Percentiles rank a stretch among this genome's conserved stretches.
Conservation (phyloP, 148 eudicot genomes). For the Chenopodium album region DNA sequence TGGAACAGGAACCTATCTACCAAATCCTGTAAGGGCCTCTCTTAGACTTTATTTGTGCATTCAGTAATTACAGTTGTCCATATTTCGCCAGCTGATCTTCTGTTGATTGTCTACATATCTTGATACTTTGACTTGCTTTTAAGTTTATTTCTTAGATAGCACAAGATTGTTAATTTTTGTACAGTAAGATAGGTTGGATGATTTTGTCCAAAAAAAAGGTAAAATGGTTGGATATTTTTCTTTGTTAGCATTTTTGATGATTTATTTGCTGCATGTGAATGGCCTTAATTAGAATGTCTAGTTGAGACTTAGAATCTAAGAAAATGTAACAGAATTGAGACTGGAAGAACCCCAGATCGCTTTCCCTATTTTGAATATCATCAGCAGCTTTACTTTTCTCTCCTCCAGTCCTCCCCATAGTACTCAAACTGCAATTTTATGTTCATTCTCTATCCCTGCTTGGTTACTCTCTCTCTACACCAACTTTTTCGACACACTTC, state of each 20-base stretch:
- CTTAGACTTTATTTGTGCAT: not conserved
- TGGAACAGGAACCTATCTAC: slow-evolving; percentile 93
- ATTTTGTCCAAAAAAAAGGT: not conserved
- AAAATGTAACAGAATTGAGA: not conserved
- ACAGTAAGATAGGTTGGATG: not conserved
- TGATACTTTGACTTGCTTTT: not conserved
- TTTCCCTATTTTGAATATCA: not conserved
- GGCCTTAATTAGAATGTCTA: not conserved
- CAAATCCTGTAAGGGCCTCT: slow-evolving; percentile 65
- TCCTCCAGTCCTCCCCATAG: not conserved
- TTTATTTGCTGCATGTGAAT: not conserved
- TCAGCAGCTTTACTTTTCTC: not conserved
- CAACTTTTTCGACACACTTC: not conserved
- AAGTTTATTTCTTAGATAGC: not conserved
- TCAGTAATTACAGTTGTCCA: not conserved
- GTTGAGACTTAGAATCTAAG: not conserved
- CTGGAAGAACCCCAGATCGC: not conserved
- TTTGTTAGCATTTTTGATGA: not conserved
- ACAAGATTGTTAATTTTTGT: not conserved
- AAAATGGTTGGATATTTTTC: not conserved
- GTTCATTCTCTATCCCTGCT: not conserved
- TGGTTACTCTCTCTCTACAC: not conserved
- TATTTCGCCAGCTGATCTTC: not conserved
- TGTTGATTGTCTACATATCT: not conserved
- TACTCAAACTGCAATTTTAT: not conserved